Conservation (phyloP, 2,329 filamentous ascomycete genomes). For the Xylaria sp. region DNA sequence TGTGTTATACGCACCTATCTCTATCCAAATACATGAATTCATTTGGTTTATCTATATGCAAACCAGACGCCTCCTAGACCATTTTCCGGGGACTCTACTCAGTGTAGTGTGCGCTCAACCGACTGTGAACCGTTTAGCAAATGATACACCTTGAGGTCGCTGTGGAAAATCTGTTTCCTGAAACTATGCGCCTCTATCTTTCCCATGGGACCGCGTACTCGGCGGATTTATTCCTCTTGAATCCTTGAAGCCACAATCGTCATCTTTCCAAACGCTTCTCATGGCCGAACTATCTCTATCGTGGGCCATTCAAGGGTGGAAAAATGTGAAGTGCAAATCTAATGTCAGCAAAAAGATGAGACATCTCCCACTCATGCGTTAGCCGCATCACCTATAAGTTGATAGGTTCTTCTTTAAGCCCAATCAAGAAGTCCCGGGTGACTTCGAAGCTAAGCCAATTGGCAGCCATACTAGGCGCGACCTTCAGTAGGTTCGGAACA, state of each 20-base stretch:
- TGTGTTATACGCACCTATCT: neutral
- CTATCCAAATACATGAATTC: constrained; percentile 13
- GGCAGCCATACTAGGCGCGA: constrained; percentile 97
- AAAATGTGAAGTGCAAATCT: constrained; percentile 12
- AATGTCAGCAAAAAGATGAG: constrained; percentile 6
- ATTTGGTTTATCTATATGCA: constrained; percentile 35
- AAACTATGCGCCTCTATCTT: constrained; percentile 14
- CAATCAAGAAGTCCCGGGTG: constrained; percentile 84
- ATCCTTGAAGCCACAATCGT: neutral
- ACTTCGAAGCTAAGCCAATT: constrained; percentile 98
- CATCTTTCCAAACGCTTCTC: constrained; percentile 1
- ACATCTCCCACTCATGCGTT: constrained; percentile 12
- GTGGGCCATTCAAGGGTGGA: neutral
- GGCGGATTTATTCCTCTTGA: neutral
- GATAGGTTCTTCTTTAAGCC: constrained; percentile 60
- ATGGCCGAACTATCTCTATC: constrained; percentile 12
- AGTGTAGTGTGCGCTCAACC: constrained; percentile 19
- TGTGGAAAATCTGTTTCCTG: constrained; percentile 9
- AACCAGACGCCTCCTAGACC: constrained; percentile 15
- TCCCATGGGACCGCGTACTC: neutral
- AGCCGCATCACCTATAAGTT: constrained; percentile 38
- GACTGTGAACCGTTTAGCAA: constrained; percentile 31
- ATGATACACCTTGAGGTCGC: constrained; percentile 26
- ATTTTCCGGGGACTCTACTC: constrained; percentile 24
- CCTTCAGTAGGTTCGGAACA: constrained; percentile 93